These are phyloP conservation scores for Picochlorum sp. DNA, from an alignment of 139 green algal genomes.

Conservation along the genomic window DNA sequence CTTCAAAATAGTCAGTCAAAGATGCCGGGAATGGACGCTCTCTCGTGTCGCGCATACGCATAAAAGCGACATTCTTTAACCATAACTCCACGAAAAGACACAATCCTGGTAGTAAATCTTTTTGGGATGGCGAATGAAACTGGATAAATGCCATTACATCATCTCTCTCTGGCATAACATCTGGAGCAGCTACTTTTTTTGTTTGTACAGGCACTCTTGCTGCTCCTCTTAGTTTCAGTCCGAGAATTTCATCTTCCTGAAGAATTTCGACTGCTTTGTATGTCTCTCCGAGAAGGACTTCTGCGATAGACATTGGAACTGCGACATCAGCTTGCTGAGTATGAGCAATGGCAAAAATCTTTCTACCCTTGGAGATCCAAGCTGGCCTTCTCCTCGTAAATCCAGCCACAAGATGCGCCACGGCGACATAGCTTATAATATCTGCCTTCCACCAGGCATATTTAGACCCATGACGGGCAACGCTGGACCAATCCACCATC, in stretches of 20 bases:
- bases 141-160: constrained; percentile 30
- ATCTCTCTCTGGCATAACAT: constrained; percentile 4
- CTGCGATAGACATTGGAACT: constrained; percentile 17
- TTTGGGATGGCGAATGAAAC: constrained; percentile 8
- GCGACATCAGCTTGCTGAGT: constrained; percentile 1
- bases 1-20: constrained; percentile 44
- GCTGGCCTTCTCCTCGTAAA: constrained; percentile 38
- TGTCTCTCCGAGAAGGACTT: constrained; percentile 21
- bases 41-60: constrained; percentile 28
- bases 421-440: constrained; percentile 29
- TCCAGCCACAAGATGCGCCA: constrained; percentile 46
- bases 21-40: constrained; percentile 4
- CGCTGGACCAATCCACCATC: constrained; percentile 41
- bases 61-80: constrained; percentile 24
- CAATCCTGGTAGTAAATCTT: constrained; percentile 45
- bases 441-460: constrained; percentile 33
- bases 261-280: constrained; percentile 12
- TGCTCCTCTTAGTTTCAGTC: not conserved
- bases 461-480: not conserved
- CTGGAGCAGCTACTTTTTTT: not conserved
- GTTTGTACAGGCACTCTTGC: not conserved
- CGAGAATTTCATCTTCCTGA: constrained; percentile 11
- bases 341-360: constrained; percentile 1
- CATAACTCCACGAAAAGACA: constrained; percentile 32
- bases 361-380: constrained; percentile 23